Conservation (phyloP, 1,139 yeast species). For the Suhomyces guaymorum region DNA sequence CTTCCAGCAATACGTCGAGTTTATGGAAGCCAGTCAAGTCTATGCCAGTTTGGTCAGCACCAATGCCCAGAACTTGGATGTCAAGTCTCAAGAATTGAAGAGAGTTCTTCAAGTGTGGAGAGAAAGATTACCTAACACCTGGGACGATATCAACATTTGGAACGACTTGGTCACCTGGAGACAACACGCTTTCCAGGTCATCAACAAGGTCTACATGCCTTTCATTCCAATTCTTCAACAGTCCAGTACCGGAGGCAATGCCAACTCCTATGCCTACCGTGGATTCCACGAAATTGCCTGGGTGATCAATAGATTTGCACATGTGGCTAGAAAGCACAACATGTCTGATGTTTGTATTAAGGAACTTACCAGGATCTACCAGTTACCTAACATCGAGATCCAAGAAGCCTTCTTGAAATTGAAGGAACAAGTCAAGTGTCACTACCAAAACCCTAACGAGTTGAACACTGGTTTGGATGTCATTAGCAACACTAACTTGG, state of each 20-base stretch:
- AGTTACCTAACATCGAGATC: slow-evolving; percentile 94
- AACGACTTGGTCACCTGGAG: slow-evolving; percentile 98
- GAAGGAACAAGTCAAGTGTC: slow-evolving; percentile 97
- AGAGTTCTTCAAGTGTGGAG: slow-evolving; percentile 97
- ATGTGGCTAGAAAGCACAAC: slow-evolving; percentile 94
- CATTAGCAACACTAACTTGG: slow-evolving; percentile 92
- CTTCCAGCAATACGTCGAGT: slow-evolving; percentile 96
- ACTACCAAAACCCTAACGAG: slow-evolving; percentile 84
- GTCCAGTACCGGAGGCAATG: slow-evolving; percentile 67
- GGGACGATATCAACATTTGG: slow-evolving; percentile 99
- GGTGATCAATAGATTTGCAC: slow-evolving; percentile 98
- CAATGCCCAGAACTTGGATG: slow-evolving; percentile 87
- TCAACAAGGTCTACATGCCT: slow-evolving; percentile 92
- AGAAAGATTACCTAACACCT: slow-evolving; percentile 89
- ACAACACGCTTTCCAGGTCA: slow-evolving; percentile 97
- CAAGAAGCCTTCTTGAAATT: slow-evolving; percentile 96
- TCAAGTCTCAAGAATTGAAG: slow-evolving; percentile 90
- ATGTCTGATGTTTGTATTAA: slow-evolving; percentile 96
- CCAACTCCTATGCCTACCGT: slow-evolving; percentile 90
- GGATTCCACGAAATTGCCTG: slow-evolving; percentile 99
- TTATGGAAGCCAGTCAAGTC: slow-evolving; percentile 95
- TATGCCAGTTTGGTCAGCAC: slow-evolving; percentile 88
- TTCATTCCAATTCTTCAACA: slow-evolving; percentile 85
- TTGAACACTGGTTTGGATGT: slow-evolving; percentile 94
- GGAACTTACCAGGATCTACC: slow-evolving; percentile 90